These are phyloP conservation scores for Trichophyton verrucosum DNA, from an alignment of 2,329 filamentous ascomycete species.

Conservation along the genomic window DNA sequence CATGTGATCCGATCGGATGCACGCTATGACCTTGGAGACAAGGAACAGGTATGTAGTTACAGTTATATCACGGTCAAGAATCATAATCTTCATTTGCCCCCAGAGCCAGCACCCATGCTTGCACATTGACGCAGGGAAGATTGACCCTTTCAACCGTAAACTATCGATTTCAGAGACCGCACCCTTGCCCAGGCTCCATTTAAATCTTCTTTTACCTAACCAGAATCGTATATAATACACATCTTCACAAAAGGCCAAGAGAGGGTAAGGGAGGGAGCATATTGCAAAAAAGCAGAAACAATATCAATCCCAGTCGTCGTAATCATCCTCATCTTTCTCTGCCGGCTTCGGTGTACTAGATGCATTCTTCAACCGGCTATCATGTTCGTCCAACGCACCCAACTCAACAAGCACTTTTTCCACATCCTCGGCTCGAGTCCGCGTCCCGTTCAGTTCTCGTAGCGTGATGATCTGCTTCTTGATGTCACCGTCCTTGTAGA, in stretches of 20 bases:
- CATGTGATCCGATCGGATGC: conserved; percentile 2
- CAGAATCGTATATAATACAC: neutral
- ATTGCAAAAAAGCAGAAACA: neutral
- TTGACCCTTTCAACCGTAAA: neutral
- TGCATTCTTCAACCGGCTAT: conserved; percentile 55
- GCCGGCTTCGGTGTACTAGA: conserved; percentile 45
- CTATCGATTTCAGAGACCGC: neutral
- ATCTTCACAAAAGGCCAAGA: neutral
- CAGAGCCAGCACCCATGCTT: neutral
- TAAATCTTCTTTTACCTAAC: neutral
- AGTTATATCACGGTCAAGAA: too few species aligned
- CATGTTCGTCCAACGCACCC: conserved; percentile 64
- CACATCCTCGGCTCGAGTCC: conserved; percentile 59
- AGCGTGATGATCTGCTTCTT: conserved; percentile 85
- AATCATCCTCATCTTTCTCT: conserved; percentile 38
- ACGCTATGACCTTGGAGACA: conserved; percentile 1
- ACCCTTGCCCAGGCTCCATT: neutral
- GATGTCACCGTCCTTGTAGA: conserved; percentile 89
- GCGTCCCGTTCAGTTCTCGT: conserved; percentile 59
- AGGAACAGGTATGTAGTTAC: neutral
- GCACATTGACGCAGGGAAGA: neutral
- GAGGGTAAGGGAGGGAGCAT: neutral
- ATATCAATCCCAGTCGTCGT: conserved; percentile 47
- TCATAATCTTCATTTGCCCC: neutral
- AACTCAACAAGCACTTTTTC: conserved; percentile 72